Base-by-base conservation (phyloP, 148 eudicot genomes). In the Cornus suecica region DNA sequence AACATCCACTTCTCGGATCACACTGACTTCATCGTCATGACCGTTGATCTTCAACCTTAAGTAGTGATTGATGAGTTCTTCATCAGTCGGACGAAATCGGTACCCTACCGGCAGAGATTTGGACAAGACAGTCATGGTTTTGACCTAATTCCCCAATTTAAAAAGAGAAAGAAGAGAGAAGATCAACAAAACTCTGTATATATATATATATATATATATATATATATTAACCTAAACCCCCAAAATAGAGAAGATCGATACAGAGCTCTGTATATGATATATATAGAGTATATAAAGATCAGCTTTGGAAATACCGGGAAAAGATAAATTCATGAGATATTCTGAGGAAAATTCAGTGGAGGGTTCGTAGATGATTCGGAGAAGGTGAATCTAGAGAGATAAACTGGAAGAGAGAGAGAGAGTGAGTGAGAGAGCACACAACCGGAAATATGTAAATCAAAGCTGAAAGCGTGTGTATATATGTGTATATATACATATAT, bases 41-140 rank as follows among this genome's bases (percentile, higher is more conserved):
- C 97, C 91, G 67, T 91, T 96, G 78, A 96, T 91, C 87, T 96
- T 96, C n/a, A 81, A 80, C 56, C 89, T 75, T 4, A 96, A 80
- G 72, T 91, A 96, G 78, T 93, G 97, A 82, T 91, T 86, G 37
- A 96, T 81, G 3, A 96, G 85, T 79, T 96, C 99, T 10, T 84
- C 92, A 74, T 96, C 99, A 0, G 94, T 96, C 4, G 99, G 99
- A 26, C 91, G 83, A 68, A 96, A 96, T 78, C 99, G 83, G 65
- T 83, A 96, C 28, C 99, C 99, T 10, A 96, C 87, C 56, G 98
- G 99, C 4, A 96, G 80, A 64, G 80, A 71, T 22, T 82, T 80
- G 10, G 91, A 85, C 71, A 84, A 61, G 15, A 80, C 82, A 62
- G 69, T 83, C 85, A 79, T 84, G 63, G 22, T n/a, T 14, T 13